Percentiles rank a stretch among this genome's conserved stretches.
phyloP scores from a whole-genome alignment of 164 flowering plant genomes.

The Saururus chinensis region DNA sequence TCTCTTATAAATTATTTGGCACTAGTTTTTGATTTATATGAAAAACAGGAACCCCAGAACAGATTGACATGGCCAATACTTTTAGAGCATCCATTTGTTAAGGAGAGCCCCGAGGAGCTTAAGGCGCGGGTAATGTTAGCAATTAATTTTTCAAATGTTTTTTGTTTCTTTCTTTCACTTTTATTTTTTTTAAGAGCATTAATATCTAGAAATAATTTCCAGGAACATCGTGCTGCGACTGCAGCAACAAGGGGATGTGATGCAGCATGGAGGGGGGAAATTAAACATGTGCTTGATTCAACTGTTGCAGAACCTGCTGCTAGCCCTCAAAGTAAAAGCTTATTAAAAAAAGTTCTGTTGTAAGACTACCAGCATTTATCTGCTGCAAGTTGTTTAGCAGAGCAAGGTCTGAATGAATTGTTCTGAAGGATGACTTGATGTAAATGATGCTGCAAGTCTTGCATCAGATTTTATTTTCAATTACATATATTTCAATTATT shows the following conservation, averaged over 20 bases:
- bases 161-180: background rate
- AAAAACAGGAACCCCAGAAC: slow-evolving; percentile 68
- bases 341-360: no score
- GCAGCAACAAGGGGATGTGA: slow-evolving; percentile 35
- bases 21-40: background rate
- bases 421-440: background rate
- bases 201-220: slow-evolving; percentile 14
- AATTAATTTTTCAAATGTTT: no score
- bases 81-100: slow-evolving; percentile 90
- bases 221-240: slow-evolving; percentile 41
- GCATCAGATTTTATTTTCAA: background rate
- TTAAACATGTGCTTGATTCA: slow-evolving; percentile 19
- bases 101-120: slow-evolving; percentile 52
- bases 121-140: slow-evolving; percentile 45
- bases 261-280: slow-evolving; percentile 45
- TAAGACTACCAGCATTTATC: no score
- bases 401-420: background rate
- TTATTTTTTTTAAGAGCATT: background rate
- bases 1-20: background rate
- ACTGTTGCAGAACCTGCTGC: slow-evolving; percentile 17
- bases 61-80: slow-evolving; percentile 94
- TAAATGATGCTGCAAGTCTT: background rate
- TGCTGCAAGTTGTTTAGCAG: no score
- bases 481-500: background rate
- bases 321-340: slow-evolving; percentile 31